Evolutionary conservation across 2,329 filamentous ascomycete species (phyloP).

Genomic region (Rhinocladiella mackenziei): DNA sequence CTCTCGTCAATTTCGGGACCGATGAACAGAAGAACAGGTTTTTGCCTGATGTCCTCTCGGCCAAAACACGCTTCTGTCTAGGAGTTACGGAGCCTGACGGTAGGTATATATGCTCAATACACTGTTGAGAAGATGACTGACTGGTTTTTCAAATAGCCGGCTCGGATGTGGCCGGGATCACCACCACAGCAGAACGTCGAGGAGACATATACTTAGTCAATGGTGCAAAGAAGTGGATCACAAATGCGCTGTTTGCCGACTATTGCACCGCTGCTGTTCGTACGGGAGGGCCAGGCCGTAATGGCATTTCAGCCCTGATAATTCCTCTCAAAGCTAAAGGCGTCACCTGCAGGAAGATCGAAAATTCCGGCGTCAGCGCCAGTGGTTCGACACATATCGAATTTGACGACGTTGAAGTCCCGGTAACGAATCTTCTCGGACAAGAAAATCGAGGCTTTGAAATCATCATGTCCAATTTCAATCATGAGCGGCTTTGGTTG

Average conservation of each 20-base stretch:
- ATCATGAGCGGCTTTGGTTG: conserved; percentile 57
- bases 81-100: conserved; percentile 51
- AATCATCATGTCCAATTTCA: conserved; percentile 44
- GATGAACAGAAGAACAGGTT: conserved; percentile 42
- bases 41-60: conserved; percentile 55
- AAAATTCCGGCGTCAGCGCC: conserved; percentile 95
- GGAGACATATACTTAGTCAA: conserved; percentile 59
- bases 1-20: conserved; percentile 33
- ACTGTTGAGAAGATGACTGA: not conserved
- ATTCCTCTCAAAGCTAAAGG: conserved; percentile 84
- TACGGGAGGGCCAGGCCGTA: conserved; percentile 69
- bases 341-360: conserved; percentile 95
- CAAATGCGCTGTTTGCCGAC: conserved; percentile 94
- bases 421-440: conserved; percentile 81
- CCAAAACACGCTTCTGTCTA: conserved; percentile 57
- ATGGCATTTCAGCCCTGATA: conserved; percentile 92
- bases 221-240: conserved; percentile 99
- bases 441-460: conserved; percentile 56
- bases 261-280: conserved; percentile 90
- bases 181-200: conserved; percentile 54
- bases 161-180: conserved; percentile 62
- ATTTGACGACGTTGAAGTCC: conserved; percentile 90
- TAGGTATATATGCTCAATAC: not conserved
- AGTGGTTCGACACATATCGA: conserved; percentile 59
- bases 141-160: conserved; percentile 40